Evolutionary conservation across 1,284 basidiomycete species (phyloP).

Genomic region (Macrocystidia cucumis): DNA sequence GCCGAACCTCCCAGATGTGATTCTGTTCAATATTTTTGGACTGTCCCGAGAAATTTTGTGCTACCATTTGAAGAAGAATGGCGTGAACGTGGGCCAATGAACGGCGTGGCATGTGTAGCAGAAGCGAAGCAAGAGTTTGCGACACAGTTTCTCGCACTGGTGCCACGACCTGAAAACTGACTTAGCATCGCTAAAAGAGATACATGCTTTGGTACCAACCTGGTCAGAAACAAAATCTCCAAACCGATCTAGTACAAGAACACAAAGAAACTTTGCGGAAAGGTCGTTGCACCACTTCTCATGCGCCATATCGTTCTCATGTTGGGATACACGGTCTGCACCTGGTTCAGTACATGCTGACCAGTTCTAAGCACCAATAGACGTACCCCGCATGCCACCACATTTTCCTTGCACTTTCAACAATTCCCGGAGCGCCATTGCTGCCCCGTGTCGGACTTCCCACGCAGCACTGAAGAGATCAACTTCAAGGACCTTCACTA

Average conservation of each 20-base stretch:
- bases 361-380: too few species aligned
- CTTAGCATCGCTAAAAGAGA: too few species aligned
- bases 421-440: slow-evolving; percentile 86
- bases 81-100: slow-evolving; percentile 78
- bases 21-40: slow-evolving; percentile 35
- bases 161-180: slow-evolving; percentile 75
- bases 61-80: slow-evolving; percentile 89
- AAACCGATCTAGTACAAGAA: slow-evolving; percentile 95
- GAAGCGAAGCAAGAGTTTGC: slow-evolving; percentile 87
- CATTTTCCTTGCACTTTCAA: slow-evolving; percentile 80
- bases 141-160: slow-evolving; percentile 96
- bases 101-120: slow-evolving; percentile 78
- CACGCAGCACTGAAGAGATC: slow-evolving; percentile 86
- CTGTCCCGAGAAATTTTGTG: slow-evolving; percentile 61
- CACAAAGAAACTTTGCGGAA: slow-evolving; percentile 80
- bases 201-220: too few species aligned
- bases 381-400: slow-evolving; percentile 72
- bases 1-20: slow-evolving; percentile 96
- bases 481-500: slow-evolving; percentile 77
- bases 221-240: slow-evolving; percentile 98
- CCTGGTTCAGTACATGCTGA: too few species aligned
- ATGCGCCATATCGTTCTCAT: slow-evolving; percentile 62
- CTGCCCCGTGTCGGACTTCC: slow-evolving; percentile 94
- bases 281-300: slow-evolving; percentile 87
- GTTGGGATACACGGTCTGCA: slow-evolving; percentile 38